phyloP scores from a whole-genome alignment of 345 rosid genomes.

The Brassica napus region DNA sequence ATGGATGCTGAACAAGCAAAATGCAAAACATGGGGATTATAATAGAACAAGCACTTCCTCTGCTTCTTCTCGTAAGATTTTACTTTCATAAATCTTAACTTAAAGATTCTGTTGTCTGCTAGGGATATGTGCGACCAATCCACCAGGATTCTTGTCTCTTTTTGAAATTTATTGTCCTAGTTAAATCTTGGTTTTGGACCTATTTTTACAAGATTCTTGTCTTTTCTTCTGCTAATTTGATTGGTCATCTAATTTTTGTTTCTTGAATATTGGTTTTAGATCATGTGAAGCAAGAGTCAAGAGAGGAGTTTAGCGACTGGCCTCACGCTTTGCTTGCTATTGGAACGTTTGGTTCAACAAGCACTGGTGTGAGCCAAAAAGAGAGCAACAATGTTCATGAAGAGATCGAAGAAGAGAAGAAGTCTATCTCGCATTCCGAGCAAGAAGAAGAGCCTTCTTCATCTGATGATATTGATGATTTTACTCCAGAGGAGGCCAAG shows the following conservation, averaged over 20 bases:
- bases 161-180: background rate
- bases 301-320: constrained; percentile 94
- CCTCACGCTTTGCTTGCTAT: constrained; percentile 79
- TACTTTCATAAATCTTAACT: constrained; percentile 18
- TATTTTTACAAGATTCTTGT: constrained; percentile 11
- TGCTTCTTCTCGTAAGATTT: constrained; percentile 53
- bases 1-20: constrained; percentile 83
- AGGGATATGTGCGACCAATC: constrained; percentile 30
- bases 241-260: background rate
- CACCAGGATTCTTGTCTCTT: constrained; percentile 14
- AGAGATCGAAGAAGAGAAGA: constrained; percentile 33
- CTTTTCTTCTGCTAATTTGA: background rate
- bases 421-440: background rate
- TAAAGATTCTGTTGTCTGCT: constrained; percentile 33
- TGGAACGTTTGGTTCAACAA: constrained; percentile 72
- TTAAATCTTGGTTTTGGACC: background rate
- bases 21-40: constrained; percentile 50
- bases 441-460: constrained; percentile 12
- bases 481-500: constrained; percentile 82
- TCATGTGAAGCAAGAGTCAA: constrained; percentile 54
- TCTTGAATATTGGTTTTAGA: constrained; percentile 36
- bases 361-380: constrained; percentile 40
- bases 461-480: constrained; percentile 51
- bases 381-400: constrained; percentile 40
- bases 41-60: constrained; percentile 47